Percentiles rank a stretch among this genome's conserved stretches.
phyloP scores from a whole-genome alignment of 2,329 filamentous ascomycete species.

The Orbilia brochopaga region DNA sequence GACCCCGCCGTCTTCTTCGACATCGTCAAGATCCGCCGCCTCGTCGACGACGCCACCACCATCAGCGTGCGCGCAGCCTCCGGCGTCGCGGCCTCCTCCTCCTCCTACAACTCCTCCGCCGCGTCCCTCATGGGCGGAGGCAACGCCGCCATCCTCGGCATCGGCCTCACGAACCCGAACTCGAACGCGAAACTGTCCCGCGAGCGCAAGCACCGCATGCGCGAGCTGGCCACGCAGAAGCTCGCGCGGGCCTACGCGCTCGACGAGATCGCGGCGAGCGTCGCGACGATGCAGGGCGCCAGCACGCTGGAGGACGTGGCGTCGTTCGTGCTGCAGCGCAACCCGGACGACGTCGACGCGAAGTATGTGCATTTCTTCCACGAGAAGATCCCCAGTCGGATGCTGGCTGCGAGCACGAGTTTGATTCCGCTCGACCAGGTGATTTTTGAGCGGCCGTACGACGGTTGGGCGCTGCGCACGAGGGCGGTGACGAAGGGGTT shows the following conservation, averaged over 20 bases:
- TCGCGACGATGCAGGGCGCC: slow-evolving; percentile 81
- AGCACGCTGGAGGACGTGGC: slow-evolving; percentile 79
- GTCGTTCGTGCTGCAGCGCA: slow-evolving; percentile 72
- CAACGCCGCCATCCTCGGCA: slow-evolving; percentile 65
- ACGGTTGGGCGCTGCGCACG: slow-evolving; percentile 73
- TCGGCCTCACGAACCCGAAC: slow-evolving; percentile 65
- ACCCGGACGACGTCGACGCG: slow-evolving; percentile 72
- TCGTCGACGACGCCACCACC: slow-evolving; percentile 79
- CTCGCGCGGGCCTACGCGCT: slow-evolving; percentile 77
- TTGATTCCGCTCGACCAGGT: slow-evolving; percentile 71
- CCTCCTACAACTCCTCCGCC: slow-evolving; percentile 54
- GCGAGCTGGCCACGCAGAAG: slow-evolving; percentile 79
- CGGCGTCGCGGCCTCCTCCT: slow-evolving; percentile 70
- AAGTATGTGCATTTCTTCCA: slow-evolving; percentile 93
- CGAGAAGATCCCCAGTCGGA: slow-evolving; percentile 80
- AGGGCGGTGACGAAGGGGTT: slow-evolving; percentile 76
- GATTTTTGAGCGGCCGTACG: slow-evolving; percentile 68
- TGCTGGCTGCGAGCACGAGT: slow-evolving; percentile 74
- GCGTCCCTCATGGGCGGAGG: slow-evolving; percentile 62
- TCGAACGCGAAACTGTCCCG: slow-evolving; percentile 69
- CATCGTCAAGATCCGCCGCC: slow-evolving; percentile 77
- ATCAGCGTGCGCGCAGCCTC: slow-evolving; percentile 78
- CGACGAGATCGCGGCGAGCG: slow-evolving; percentile 82
- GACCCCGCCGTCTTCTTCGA: slow-evolving; percentile 84
- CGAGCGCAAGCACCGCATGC: slow-evolving; percentile 78